Evolutionary conservation across 305 asterid genomes (phyloP), one percentile per base, ranked within the genome.

Genomic region (Fraxinus sp.): DNA sequence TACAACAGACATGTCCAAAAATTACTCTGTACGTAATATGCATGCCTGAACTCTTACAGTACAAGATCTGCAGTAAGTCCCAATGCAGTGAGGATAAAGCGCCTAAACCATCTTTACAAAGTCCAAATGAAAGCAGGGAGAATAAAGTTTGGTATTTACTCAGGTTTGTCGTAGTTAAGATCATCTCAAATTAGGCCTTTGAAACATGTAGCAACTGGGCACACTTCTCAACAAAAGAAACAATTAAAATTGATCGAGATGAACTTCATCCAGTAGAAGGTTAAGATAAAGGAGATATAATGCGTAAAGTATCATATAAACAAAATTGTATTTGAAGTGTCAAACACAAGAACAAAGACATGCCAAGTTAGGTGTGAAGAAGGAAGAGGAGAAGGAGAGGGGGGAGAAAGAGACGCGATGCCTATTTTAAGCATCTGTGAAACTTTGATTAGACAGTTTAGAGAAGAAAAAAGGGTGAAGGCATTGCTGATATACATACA

Each of bases 71-170:
- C 33, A 62, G 33, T 22, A 59, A 59, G 30, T 68, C 74, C 74
- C 8, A 14, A 70, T 70, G 11, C 41, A 70, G 10, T 4, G 75
- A 13, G 8, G 39, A 28, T 70, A 70, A 70, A 70, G 14, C 10
- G n/a, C 75, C 36, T 30, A 26, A 66, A 30, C 41, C 39, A 28
- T 30, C 37, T 28, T 70, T 70, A 70, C 18, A 18, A 70, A 70
- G 75, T 70, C 75, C 75, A 70, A 30, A 9, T 26, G 74, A 68
- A 68, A 68, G 74, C n/a, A 11, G 74, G 36, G 37, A 68, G 74
- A 68, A 66, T 66, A 30, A 70, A 70, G 9, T 30, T 70, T 10
- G 16, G 5, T 30, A 70, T 70, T 28, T 70, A 70, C 37, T 70
- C 39, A 10, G 10, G 41, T 11, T 70, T 70, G 35, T 70, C 41